phyloP scores from a whole-genome alignment of 345 rosid species.

The Heritiera littoralis region DNA sequence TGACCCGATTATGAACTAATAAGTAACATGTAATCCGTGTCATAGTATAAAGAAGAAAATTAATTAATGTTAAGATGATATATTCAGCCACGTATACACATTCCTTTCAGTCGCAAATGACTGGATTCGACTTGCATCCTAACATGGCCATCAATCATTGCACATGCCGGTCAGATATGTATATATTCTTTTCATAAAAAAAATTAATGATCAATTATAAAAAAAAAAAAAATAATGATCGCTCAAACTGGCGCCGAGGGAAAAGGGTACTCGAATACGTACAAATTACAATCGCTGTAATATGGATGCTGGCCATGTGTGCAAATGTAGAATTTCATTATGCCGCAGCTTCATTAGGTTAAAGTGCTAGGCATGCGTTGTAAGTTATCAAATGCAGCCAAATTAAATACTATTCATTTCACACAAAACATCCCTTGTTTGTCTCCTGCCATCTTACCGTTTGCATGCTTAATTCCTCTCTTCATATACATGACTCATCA shows the following conservation, averaged over 20 bases:
- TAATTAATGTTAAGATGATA: not conserved
- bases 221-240: not conserved
- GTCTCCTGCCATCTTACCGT: not conserved
- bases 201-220: no score
- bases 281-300: not conserved
- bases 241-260: not conserved
- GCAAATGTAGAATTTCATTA: not conserved
- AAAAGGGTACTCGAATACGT: not conserved
- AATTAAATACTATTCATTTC: not conserved
- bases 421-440: not conserved
- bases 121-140: not conserved
- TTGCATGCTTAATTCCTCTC: not conserved
- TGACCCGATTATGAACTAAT: not conserved
- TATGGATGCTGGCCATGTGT: constrained; percentile 15
- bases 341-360: not conserved
- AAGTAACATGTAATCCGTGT: not conserved
- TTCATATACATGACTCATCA: not conserved
- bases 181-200: not conserved
- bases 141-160: constrained; percentile 14
- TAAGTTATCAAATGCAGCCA: not conserved
- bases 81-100: not conserved
- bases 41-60: not conserved
- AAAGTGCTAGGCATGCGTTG: not conserved
- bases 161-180: not conserved
- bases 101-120: not conserved